A percentile compares a stretch with the other conserved stretches of the same genome.
These are phyloP conservation scores for Fusarium foetens DNA, from an alignment of 2,329 filamentous ascomycete genomes.

Conservation along the genomic window DNA sequence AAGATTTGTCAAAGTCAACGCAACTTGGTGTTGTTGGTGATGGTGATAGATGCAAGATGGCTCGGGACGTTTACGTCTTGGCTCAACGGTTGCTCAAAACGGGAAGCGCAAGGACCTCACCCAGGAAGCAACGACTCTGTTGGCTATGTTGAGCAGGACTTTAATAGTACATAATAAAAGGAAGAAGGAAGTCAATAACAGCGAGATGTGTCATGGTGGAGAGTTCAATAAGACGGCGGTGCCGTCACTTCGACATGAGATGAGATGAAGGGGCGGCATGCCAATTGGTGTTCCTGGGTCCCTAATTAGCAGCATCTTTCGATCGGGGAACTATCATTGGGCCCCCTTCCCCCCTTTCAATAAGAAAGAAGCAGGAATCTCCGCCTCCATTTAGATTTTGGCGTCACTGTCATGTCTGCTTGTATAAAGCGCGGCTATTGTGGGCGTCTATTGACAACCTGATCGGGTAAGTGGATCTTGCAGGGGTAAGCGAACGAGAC, in stretches of 20 bases:
- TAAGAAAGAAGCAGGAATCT: constrained; percentile 13
- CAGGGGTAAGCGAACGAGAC: constrained; percentile 16
- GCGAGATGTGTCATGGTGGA: background rate
- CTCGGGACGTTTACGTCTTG: constrained; percentile 23
- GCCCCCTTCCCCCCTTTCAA: background rate
- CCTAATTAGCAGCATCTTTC: constrained; percentile 23
- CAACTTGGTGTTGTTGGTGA: constrained; percentile 15
- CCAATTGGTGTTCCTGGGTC: constrained; percentile 9
- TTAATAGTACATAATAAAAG: background rate
- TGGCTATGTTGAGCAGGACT: constrained; percentile 19
- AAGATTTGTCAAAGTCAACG: constrained; percentile 10
- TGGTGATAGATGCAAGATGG: constrained; percentile 7
- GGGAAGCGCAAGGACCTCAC: constrained; percentile 29
- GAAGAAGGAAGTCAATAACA: constrained; percentile 12
- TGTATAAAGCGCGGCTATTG: constrained; percentile 45
- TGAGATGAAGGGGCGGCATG: constrained; percentile 6
- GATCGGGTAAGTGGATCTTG: constrained; percentile 41
- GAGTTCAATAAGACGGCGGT: constrained; percentile 23
- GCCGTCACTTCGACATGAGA: constrained; percentile 11
- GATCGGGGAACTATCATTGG: background rate
- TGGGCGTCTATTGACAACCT: constrained; percentile 50
- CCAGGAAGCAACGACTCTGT: background rate
- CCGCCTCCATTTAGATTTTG: constrained; percentile 15
- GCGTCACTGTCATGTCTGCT: constrained; percentile 11
- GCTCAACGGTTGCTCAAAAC: constrained; percentile 31